Conservation (phyloP, 2,329 filamentous ascomycete genomes). For the Phialemoniopsis sp. region DNA sequence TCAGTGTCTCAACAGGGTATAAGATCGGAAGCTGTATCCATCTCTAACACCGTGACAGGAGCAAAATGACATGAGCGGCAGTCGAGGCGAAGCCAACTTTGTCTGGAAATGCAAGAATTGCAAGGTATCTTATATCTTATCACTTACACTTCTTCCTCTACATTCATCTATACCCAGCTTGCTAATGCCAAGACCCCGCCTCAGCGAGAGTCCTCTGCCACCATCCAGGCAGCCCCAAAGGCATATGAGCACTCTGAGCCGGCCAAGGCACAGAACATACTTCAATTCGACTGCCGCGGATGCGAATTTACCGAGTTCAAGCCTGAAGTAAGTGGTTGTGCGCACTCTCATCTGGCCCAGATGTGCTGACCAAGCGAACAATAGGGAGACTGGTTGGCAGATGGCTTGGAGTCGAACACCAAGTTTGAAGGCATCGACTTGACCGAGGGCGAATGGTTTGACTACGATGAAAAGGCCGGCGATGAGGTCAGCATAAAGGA, state of each 20-base stretch:
- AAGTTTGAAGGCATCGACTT: slow-evolving; percentile 82
- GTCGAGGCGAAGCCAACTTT: slow-evolving; percentile 94
- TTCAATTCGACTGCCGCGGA: slow-evolving; percentile 91
- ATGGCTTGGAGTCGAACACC: slow-evolving; percentile 73
- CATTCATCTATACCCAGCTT: slow-evolving; percentile 68
- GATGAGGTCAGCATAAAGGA: slow-evolving; percentile 93
- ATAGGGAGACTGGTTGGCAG: slow-evolving; percentile 86
- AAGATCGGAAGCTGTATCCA: too few relatives aligned
- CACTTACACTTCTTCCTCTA: slow-evolving; percentile 82
- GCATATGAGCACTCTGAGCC: slow-evolving; percentile 69
- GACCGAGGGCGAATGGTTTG: slow-evolving; percentile 91
- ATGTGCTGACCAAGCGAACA: not conserved
- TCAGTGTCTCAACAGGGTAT: too few relatives aligned
- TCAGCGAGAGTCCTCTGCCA: slow-evolving; percentile 80
- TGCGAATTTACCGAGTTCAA: slow-evolving; percentile 90
- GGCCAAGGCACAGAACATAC: slow-evolving; percentile 70
- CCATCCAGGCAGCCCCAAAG: slow-evolving; percentile 70
- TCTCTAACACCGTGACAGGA: slow-evolving; percentile 54
- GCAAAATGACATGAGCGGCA: slow-evolving; percentile 84
- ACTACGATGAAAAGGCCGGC: slow-evolving; percentile 91
- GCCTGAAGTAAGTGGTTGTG: slow-evolving; percentile 62
- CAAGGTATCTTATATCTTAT: slow-evolving; percentile 55
- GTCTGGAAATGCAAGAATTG: slow-evolving; percentile 99
- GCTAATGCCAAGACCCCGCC: not conserved
- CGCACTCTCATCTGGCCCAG: not conserved